These are phyloP conservation scores for Hippophae tibetana DNA, from an alignment of 306 rosid genomes.

Conservation along the genomic window DNA sequence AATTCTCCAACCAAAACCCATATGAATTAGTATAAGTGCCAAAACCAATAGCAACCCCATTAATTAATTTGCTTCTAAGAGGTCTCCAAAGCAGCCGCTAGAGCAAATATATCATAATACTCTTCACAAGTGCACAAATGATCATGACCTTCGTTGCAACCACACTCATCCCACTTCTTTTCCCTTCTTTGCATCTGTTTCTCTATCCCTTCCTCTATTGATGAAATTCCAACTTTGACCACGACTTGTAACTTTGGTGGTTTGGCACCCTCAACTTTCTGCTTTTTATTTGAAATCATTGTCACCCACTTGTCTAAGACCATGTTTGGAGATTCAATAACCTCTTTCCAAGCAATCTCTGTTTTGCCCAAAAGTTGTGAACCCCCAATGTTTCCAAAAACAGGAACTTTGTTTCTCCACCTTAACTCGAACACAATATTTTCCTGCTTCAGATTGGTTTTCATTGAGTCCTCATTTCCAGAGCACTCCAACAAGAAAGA, in stretches of 20 bases:
- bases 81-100: conserved; percentile 51
- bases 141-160: conserved; percentile 45
- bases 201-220: conserved; percentile 4
- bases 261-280: conserved; percentile 7
- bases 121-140: conserved; percentile 33
- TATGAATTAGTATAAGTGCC: not conserved
- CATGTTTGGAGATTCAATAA: conserved; percentile 57
- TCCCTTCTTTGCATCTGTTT: conserved; percentile 16
- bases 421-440: conserved; percentile 61
- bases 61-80: conserved; percentile 11
- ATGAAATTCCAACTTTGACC: conserved; percentile 27
- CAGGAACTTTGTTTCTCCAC: conserved; percentile 29
- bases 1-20: not conserved
- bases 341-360: conserved; percentile 52
- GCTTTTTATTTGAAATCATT: conserved; percentile 24
- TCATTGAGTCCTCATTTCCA: conserved; percentile 38
- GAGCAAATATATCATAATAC: conserved; percentile 42
- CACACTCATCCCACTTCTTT: conserved; percentile 41
- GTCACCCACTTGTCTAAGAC: conserved; percentile 54
- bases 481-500: conserved; percentile 58
- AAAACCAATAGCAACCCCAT: not conserved
- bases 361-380: conserved; percentile 57
- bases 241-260: conserved; percentile 41
- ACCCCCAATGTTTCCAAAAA: conserved; percentile 33
- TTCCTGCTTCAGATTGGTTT: conserved; percentile 35